Percentiles rank a stretch among this genome's conserved stretches.
Evolutionary conservation across 2,329 filamentous ascomycete genomes (phyloP).

Genomic region (Fusarium palustre): DNA sequence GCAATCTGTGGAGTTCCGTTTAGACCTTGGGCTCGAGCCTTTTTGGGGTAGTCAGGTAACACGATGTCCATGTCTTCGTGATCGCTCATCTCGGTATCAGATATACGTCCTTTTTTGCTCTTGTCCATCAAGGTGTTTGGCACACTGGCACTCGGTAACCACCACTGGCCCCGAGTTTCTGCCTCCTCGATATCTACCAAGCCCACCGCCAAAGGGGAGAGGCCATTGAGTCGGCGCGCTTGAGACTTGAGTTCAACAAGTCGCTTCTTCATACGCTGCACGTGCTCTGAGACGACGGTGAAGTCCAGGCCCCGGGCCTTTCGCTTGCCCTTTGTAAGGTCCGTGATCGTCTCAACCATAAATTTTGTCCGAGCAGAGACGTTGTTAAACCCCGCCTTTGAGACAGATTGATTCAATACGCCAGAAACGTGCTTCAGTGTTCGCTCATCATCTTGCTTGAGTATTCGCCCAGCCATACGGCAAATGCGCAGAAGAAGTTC

Average conservation of each 20-base stretch:
- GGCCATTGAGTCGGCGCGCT: constrained; percentile 72
- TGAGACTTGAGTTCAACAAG: constrained; percentile 78
- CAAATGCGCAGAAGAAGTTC: constrained; percentile 89
- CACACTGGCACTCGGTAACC: constrained; percentile 97
- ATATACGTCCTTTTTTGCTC: constrained; percentile 25
- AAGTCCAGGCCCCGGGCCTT: constrained; percentile 80
- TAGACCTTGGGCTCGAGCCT: constrained; percentile 86
- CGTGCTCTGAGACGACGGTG: constrained; percentile 81
- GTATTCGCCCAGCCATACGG: constrained; percentile 81
- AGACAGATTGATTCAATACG: constrained; percentile 78
- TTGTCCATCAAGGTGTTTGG: constrained; percentile 53
- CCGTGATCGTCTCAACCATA: constrained; percentile 96
- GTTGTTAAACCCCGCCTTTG: constrained; percentile 73
- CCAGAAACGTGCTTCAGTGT: constrained; percentile 89
- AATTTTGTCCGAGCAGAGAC: constrained; percentile 92
- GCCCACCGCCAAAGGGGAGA: constrained; percentile 84
- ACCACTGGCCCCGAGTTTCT: constrained; percentile 95
- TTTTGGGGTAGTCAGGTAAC: constrained; percentile 75
- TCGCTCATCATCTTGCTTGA: constrained; percentile 89
- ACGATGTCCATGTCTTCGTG: constrained; percentile 61
- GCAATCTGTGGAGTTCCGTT: constrained; percentile 86
- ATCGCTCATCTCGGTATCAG: constrained; percentile 50
- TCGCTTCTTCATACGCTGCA: constrained; percentile 87
- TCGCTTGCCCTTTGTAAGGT: constrained; percentile 92
- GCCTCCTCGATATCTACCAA: constrained; percentile 84